Evolutionary conservation across 2,329 filamentous ascomycete species (phyloP), one percentile per base, ranked within the genome.

Genomic region (Chlorencoelia australis): DNA sequence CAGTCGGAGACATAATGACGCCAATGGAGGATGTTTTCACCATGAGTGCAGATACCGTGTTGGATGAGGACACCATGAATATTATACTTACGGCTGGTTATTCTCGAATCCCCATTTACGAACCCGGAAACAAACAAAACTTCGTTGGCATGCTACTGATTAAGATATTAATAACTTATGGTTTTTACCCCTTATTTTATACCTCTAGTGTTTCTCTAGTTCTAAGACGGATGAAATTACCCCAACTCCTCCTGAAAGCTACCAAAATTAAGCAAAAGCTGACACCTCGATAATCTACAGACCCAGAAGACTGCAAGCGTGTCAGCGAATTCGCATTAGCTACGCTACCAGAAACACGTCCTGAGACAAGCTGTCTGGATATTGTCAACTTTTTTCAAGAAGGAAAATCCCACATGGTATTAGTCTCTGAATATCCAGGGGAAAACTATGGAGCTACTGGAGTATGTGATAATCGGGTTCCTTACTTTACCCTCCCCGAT

Each of bases 331-430:
- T 98, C 56, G 79, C 87, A 6, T 69, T 98, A 33, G 91, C 91
- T 10, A 95, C 91, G 0, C 74, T 98, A 5, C 91, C 93, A 2
- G 91, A 98, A 60, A 98, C 91, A 0, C 76, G 85, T 7, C 86
- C 91, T 0, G 86, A 95, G 56, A 98, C 91, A 0, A 95, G 88
- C 64, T 98, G 91, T 58, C 64, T 98, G 38, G 91, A 98, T 59
- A 96, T 98, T 53, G 86, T 98, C 63, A 98, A 98, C 64, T 98
- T 95, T 62, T 98, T 98, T 66, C 91, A 98, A 60, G 91, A 98
- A 66, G 91, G 91, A 52, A 98, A 98, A 59, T 94, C 88, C 2
- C 91, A 98, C 60, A 94, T 98, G 88, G 89, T 96, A 0, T 68
- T 98, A 18, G 91, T 96, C 7, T 95, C 89, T 0, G 84, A 94